Evolutionary conservation across 2,329 filamentous ascomycete genomes (phyloP).

Genomic region (Coniochaeta sp.): DNA sequence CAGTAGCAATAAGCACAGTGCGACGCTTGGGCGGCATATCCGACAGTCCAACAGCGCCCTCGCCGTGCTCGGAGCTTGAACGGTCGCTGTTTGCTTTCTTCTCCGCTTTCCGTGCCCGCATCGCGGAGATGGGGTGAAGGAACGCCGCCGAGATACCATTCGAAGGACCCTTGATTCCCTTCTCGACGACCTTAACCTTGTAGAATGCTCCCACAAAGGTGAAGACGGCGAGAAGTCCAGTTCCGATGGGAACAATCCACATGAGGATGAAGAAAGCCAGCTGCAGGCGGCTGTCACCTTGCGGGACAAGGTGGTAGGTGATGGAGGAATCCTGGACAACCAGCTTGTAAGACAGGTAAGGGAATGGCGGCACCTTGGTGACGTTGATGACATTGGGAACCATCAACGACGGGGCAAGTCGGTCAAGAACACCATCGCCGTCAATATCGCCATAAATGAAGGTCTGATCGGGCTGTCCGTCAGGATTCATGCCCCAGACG

Average conservation of each 20-base stretch:
- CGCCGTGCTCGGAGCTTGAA: conserved; percentile 8
- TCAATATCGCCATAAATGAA: conserved; percentile 54
- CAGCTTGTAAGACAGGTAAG: conserved; percentile 47
- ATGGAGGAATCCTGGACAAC: conserved; percentile 46
- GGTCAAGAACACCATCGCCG: conserved; percentile 51
- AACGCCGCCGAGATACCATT: neutral
- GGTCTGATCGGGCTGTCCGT: conserved; percentile 52
- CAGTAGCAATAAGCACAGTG: conserved; percentile 15
- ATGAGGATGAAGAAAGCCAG: conserved; percentile 46
- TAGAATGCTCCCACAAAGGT: conserved; percentile 50
- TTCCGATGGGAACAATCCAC: conserved; percentile 42
- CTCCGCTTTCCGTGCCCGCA: conserved; percentile 8
- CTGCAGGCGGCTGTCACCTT: conserved; percentile 45
- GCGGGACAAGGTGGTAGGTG: conserved; percentile 34
- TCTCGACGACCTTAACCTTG: conserved; percentile 49
- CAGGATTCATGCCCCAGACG: conserved; percentile 57
- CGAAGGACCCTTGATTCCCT: conserved; percentile 34
- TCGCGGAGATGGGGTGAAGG: neutral
- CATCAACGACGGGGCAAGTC: conserved; percentile 50
- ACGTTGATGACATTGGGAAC: conserved; percentile 49
- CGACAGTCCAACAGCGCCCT: conserved; percentile 47
- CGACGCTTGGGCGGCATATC: conserved; percentile 45
- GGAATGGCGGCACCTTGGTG: conserved; percentile 42
- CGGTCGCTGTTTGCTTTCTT: conserved; percentile 16
- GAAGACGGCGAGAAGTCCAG: conserved; percentile 41